Evolutionary conservation across 2,329 filamentous ascomycete species (phyloP).

Genomic region (Trichophyton benhamiae): DNA sequence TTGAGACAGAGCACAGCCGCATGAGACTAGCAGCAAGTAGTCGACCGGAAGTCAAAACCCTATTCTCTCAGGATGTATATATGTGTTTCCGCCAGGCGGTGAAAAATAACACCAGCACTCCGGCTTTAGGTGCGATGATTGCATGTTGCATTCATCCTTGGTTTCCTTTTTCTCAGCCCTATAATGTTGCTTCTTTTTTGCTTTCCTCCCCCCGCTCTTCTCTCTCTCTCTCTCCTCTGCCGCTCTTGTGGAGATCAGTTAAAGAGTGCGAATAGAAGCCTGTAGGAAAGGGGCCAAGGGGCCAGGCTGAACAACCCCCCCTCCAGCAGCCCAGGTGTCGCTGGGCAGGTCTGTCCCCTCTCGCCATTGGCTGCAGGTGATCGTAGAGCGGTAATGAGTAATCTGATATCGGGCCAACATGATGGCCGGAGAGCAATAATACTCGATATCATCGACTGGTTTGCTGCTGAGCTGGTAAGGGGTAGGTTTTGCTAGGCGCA

Average conservation of each 20-base stretch:
- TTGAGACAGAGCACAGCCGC: slow-evolving; percentile 4
- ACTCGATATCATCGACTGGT: too few relatives aligned
- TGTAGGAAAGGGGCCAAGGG: neutral
- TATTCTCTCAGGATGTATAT: neutral
- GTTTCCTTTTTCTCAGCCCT: slow-evolving; percentile 3
- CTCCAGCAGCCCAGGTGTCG: neutral
- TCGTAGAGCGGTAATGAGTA: neutral
- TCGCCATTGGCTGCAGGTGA: neutral
- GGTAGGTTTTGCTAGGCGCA: neutral
- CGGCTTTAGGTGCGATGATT: too few relatives aligned
- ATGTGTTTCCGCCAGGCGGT: neutral
- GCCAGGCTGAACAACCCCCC: neutral
- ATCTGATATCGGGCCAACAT: neutral
- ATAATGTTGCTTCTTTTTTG: neutral
- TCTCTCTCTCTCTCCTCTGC: neutral
- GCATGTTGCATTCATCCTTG: neutral
- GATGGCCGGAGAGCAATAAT: neutral
- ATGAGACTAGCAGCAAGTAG: neutral
- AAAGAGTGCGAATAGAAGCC: neutral
- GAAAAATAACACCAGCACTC: neutral
- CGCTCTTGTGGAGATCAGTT: neutral
- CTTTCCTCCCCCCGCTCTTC: neutral
- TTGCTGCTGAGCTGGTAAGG: neutral
- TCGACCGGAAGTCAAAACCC: neutral
- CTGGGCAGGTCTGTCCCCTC: neutral